Percentiles rank a stretch among this genome's conserved stretches.
Conservation (phyloP, 768 basidiomycete species). For the Lactifluus volemus region DNA sequence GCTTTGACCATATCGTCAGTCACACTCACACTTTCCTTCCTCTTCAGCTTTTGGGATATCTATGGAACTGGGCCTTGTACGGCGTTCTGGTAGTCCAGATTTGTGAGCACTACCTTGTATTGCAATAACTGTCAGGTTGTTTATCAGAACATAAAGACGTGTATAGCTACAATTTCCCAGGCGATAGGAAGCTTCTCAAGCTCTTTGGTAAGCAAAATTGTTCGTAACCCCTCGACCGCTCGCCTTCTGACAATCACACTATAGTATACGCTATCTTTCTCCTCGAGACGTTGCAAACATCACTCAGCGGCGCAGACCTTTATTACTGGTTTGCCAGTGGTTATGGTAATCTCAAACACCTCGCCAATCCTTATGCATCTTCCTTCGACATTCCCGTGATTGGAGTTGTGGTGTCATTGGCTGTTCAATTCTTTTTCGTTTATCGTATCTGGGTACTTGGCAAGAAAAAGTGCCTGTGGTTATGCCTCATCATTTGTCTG, state of each 20-base stretch:
- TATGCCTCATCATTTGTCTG: not conserved
- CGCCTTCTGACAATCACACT: not conserved
- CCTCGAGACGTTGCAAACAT: conserved; percentile 8
- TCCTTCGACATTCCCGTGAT: conserved; percentile 13
- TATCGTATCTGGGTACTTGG: conserved; percentile 3
- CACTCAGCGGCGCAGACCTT: conserved; percentile 22
- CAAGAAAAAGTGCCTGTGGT: not conserved
- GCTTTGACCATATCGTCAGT: not conserved
- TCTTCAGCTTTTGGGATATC: not conserved
- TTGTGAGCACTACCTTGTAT: not conserved
- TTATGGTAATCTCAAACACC: conserved; percentile 23
- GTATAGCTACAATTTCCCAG: conserved; percentile 3
- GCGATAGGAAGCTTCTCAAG: not conserved
- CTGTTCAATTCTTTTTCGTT: conserved; percentile 3
- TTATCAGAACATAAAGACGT: not conserved
- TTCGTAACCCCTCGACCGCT: too few relatives aligned
- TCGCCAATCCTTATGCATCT: conserved; percentile 17
- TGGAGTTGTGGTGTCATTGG: not conserved
- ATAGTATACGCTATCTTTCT: conserved; percentile 23
- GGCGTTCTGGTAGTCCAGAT: not conserved
- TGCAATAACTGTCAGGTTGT: not conserved
- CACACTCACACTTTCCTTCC: not conserved
- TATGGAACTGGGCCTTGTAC: not conserved
- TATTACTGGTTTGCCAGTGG: conserved; percentile 25
- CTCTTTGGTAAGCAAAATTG: not conserved